A percentile compares a stretch with the other conserved stretches of the same genome.
phyloP scores from a whole-genome alignment of 805 yeast genomes.

The Danielia oregonensis region DNA sequence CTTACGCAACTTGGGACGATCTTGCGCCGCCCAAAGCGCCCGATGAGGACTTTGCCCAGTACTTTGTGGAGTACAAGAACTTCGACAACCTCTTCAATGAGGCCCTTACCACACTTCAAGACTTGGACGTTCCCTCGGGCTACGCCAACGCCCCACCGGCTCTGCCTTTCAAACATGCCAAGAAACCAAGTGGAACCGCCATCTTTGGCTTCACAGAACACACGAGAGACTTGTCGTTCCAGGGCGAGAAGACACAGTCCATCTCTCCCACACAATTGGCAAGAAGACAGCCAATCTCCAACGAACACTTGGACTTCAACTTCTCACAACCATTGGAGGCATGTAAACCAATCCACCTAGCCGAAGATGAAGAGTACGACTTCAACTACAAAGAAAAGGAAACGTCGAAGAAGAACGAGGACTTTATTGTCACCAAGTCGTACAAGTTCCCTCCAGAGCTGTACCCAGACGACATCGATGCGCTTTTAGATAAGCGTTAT shows the following conservation, averaged over 20 bases:
- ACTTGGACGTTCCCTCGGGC: conserved; percentile 59
- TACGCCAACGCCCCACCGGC: conserved; percentile 16
- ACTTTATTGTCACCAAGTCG: conserved; percentile 46
- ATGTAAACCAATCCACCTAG: conserved; percentile 21
- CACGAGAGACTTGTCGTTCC: conserved; percentile 57
- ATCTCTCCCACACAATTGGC: conserved; percentile 28
- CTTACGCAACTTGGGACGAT: conserved; percentile 28
- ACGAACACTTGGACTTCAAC: conserved; percentile 16
- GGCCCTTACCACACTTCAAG: conserved; percentile 53
- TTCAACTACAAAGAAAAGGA: too few relatives aligned
- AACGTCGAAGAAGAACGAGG: conserved; percentile 20
- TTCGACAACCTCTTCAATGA: conserved; percentile 55
- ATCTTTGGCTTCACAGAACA: conserved; percentile 73
- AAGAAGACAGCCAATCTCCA: conserved; percentile 5
- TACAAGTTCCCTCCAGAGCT: conserved; percentile 54
- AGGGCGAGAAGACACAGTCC: conserved; percentile 38
- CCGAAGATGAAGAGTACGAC: conserved; percentile 26
- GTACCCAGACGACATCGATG: conserved; percentile 33
- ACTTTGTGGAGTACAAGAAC: conserved; percentile 42
- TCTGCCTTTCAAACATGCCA: conserved; percentile 38
- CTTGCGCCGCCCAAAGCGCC: conserved; percentile 34
- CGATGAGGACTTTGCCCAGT: conserved; percentile 51
- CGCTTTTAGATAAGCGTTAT: conserved; percentile 17
- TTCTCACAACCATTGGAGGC: conserved; percentile 16
- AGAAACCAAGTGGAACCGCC: conserved; percentile 74